These are phyloP conservation scores for Lodderomyces beijingensis DNA, from an alignment of 1,139 yeast genomes.

Conservation along the genomic window DNA sequence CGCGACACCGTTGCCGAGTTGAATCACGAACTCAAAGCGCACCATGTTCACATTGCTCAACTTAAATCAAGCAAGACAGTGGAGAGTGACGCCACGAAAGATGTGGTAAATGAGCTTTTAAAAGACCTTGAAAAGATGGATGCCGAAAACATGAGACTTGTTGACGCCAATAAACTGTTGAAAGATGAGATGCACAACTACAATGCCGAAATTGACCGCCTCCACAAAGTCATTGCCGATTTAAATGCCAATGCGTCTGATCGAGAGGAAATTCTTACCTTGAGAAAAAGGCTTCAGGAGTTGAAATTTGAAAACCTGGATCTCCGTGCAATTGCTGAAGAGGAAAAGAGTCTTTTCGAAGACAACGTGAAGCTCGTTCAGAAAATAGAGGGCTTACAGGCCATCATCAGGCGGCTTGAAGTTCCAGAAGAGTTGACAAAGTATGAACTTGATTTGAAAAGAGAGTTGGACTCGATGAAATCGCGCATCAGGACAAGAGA, in stretches of 20 bases:
- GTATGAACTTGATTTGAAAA: slow-evolving; percentile 1
- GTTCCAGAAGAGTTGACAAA: slow-evolving; percentile 2
- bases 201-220: neutral
- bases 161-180: neutral
- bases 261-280: too few relatives aligned
- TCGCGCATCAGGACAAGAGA: neutral
- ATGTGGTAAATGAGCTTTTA: too few relatives aligned
- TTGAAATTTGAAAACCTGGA: slow-evolving; percentile 1
- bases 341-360: slow-evolving; percentile 2
- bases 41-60: too few relatives aligned
- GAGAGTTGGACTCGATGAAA: neutral
- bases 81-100: too few relatives aligned
- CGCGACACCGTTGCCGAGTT: too few relatives aligned
- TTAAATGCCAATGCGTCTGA: too few relatives aligned
- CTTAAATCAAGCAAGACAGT: too few relatives aligned
- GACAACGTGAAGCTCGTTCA: slow-evolving; percentile 4
- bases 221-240: neutral
- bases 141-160: neutral
- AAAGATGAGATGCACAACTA: neutral
- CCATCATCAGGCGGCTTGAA: slow-evolving; percentile 3
- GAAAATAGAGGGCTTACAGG: slow-evolving; percentile 3
- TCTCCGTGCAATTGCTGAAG: slow-evolving; percentile 1
- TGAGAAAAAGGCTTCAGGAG: slow-evolving; percentile 1
- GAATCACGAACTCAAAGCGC: too few relatives aligned
- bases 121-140: neutral